Percentiles rank a stretch among this genome's conserved stretches.
These are phyloP conservation scores for Mortierella sp. DNA, from an alignment of 371 early-diverging fungal species.

Conservation along the genomic window DNA sequence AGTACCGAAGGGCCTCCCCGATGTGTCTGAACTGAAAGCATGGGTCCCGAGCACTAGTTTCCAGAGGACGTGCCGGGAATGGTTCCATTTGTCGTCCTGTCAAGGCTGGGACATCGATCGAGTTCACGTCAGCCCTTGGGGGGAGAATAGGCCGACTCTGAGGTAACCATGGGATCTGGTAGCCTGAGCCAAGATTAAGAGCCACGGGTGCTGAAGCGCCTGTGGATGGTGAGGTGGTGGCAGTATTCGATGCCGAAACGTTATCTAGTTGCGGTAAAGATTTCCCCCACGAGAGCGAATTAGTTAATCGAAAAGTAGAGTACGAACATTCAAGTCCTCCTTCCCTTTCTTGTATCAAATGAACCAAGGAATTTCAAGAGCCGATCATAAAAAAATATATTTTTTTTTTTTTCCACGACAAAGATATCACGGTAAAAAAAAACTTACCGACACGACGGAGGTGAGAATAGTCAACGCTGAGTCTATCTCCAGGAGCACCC, in stretches of 20 bases:
- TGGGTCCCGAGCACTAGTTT: constrained; percentile 20
- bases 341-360: too few relatives aligned
- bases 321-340: too few relatives aligned
- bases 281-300: background rate
- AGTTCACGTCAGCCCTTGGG: constrained; percentile 40
- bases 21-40: constrained; percentile 41
- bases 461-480: constrained; percentile 24
- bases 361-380: too few relatives aligned
- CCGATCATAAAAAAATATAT: too few relatives aligned
- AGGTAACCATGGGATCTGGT: constrained; percentile 49
- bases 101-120: constrained; percentile 44
- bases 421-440: background rate
- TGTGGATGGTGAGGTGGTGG: background rate
- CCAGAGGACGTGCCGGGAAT: constrained; percentile 14
- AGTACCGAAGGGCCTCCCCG: constrained; percentile 40
- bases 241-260: background rate
- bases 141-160: constrained; percentile 44
- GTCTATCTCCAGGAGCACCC: constrained; percentile 11
- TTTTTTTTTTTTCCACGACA: too few relatives aligned
- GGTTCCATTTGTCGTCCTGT: constrained; percentile 37
- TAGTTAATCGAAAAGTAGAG: background rate
- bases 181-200: constrained; percentile 35
- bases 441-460: constrained; percentile 17
- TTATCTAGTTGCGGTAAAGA: constrained; percentile 5
- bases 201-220: constrained; percentile 2